Percentiles rank a stretch among this genome's conserved stretches.
These are phyloP conservation scores for Trichomonascaceae sp. DNA, from an alignment of 1,139 yeast species.

Conservation along the genomic window DNA sequence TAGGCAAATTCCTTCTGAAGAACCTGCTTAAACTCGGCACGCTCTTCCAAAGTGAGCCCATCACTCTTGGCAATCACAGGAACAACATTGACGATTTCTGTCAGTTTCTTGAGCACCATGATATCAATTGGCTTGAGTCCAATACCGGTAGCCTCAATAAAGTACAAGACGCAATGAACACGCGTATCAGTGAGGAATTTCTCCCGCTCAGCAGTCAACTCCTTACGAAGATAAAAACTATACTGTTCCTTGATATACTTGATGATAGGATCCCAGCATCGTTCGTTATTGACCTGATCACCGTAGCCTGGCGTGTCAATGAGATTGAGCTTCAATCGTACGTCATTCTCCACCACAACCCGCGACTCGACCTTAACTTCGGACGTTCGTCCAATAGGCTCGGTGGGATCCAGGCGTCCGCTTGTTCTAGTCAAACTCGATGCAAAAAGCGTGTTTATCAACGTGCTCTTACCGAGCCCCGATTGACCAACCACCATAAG, in stretches of 20 bases:
- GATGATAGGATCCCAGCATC: slow-evolving; percentile 93
- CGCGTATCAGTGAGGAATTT: slow-evolving; percentile 79
- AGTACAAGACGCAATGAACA: slow-evolving; percentile 89
- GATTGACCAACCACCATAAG: slow-evolving; percentile 90
- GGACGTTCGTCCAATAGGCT: slow-evolving; percentile 80
- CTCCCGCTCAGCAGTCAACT: slow-evolving; percentile 93
- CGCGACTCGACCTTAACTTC: slow-evolving; percentile 77
- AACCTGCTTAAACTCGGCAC: slow-evolving; percentile 65
- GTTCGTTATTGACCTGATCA: slow-evolving; percentile 91
- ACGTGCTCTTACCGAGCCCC: slow-evolving; percentile 90
- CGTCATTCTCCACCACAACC: slow-evolving; percentile 73
- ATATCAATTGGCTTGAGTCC: slow-evolving; percentile 80
- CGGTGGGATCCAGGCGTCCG: slow-evolving; percentile 61
- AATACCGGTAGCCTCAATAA: slow-evolving; percentile 79
- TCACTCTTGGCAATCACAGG: slow-evolving; percentile 95
- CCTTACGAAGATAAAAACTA: slow-evolving; percentile 86
- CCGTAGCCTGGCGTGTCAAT: slow-evolving; percentile 98
- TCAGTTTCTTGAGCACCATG: slow-evolving; percentile 72
- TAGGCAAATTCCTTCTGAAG: slow-evolving; percentile 68
- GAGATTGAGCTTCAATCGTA: slow-evolving; percentile 73
- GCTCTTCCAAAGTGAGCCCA: slow-evolving; percentile 79
- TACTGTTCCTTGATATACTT: slow-evolving; percentile 96
- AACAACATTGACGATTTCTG: slow-evolving; percentile 89
- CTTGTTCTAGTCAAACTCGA: slow-evolving; percentile 67
- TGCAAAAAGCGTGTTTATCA: slow-evolving; percentile 84